A percentile compares a stretch with the other conserved stretches of the same genome.
These are phyloP conservation scores for Gracilaria vermiculophylla DNA, from an alignment of 23 red algal species.

Conservation along the genomic window DNA sequence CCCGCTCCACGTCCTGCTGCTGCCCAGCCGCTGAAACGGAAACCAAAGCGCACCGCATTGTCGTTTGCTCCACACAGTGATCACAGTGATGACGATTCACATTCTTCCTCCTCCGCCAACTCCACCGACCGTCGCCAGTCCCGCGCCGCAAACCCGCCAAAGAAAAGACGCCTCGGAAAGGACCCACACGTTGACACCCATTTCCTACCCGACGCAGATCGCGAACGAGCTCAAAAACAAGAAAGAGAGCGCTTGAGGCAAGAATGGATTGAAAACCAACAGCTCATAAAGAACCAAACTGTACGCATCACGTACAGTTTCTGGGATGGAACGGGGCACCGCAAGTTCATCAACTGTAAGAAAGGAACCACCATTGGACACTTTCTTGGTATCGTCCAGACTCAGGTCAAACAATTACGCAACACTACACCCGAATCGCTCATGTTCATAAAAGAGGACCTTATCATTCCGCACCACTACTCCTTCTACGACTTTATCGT, in stretches of 20 bases:
- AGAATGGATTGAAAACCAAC: slow-evolving; percentile 81
- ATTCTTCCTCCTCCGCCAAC: neutral
- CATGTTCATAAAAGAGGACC: slow-evolving; percentile 97
- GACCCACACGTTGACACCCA: slow-evolving; percentile 72
- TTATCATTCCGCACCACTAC: slow-evolving; percentile 96
- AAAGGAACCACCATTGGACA: slow-evolving; percentile 91
- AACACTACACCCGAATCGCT: slow-evolving; percentile 64
- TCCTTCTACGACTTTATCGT: slow-evolving; percentile 94
- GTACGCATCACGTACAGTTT: slow-evolving; percentile 82
- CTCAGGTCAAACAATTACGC: slow-evolving; percentile 68
- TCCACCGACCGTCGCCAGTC: neutral
- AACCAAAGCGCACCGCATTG: neutral
- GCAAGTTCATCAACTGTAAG: slow-evolving; percentile 56
- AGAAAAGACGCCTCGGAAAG: slow-evolving; percentile 69
- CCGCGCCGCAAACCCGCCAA: neutral
- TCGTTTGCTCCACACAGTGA: slow-evolving; percentile 26
- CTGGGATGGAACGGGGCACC: slow-evolving; percentile 91
- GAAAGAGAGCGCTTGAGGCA: slow-evolving; percentile 82
- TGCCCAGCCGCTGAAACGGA: neutral
- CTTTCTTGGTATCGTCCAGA: slow-evolving; percentile 78
- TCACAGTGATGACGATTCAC: neutral
- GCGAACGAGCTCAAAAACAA: slow-evolving; percentile 52
- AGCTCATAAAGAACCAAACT: slow-evolving; percentile 66
- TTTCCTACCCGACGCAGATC: slow-evolving; percentile 81
- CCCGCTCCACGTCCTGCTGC: neutral